phyloP scores from a whole-genome alignment of 208 protist species.

The Wallacemonas sp. region DNA sequence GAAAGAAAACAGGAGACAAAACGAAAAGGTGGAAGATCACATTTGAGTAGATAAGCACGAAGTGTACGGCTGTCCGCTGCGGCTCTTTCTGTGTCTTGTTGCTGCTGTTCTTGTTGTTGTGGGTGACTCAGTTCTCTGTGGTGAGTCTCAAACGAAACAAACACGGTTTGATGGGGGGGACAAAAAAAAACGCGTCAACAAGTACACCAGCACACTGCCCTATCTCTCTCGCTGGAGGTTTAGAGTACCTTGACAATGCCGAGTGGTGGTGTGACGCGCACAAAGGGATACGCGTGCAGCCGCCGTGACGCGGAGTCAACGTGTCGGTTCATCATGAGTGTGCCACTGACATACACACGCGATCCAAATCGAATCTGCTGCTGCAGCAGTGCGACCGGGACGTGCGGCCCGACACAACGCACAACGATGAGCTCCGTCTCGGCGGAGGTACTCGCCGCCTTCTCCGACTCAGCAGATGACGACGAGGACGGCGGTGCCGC shows the following conservation, averaged over 20 bases:
- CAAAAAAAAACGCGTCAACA: conserved; percentile 4
- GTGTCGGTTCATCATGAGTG: conserved; percentile 76
- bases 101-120: conserved; percentile 2
- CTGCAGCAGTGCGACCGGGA: conserved; percentile 41
- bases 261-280: conserved; percentile 73
- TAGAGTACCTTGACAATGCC: conserved; percentile 54
- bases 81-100: no score
- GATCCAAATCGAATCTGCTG: conserved; percentile 54
- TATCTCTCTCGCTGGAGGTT: neutral
- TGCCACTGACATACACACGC: conserved; percentile 55
- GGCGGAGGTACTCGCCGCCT: neutral
- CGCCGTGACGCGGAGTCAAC: conserved; percentile 59
- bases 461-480: neutral
- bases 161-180: conserved; percentile 12
- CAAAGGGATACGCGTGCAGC: conserved; percentile 79
- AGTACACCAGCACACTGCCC: conserved; percentile 5
- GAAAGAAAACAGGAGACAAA: conserved; percentile 11
- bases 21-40: conserved; percentile 13
- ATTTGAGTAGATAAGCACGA: no score
- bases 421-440: conserved; percentile 79
- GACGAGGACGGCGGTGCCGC: no score
- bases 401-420: conserved; percentile 58
- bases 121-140: neutral
- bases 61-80: no score
- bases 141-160: neutral